Base-by-base conservation (phyloP, 1,139 yeast genomes). In the Torulaspora pretoriensis region DNA sequence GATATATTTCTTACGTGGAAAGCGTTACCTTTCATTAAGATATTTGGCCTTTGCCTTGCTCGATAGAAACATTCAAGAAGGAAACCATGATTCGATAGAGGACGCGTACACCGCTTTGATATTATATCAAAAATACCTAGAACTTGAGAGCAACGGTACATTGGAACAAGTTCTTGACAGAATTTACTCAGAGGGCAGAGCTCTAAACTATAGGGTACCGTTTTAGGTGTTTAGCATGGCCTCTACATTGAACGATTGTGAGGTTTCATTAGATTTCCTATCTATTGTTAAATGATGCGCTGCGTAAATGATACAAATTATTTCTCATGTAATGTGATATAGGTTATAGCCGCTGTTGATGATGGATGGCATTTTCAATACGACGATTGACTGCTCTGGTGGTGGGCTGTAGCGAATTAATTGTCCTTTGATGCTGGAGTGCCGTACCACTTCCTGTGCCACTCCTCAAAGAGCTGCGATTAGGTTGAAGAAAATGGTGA, bases 71-170 rank as follows among this genome's bases (percentile, higher is more conserved):
- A 96, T 94, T 16, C 98, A 94, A 64, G 81, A 80, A 2, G 96
- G 95, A 1, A 90, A 90, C 61, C 99, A 94, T 64, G 97, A 94
- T 63, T 90, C 97, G 1, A 88, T 92, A 37, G 98, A 94, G 61
- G 99, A 94, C 69, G 97, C 99, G 0, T 71, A 75, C 46, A 83
- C 94, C 9, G 98, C 99, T 0, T 73, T 94, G 54, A 67, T 78
- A 42, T 69, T 94, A 35, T 94, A 86, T 68, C 78, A 80, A 53
- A 81, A 79, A 60, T 90, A 86, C 58, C 67, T 77, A 56, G 81
- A 81, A 54, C 71, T 90, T 52, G 69, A 71, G 46, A 72, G 70
- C 3, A 64, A 68, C 0, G 92, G 86, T 0, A 73, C 70, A 24
- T 77, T 90, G 50, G 87, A 84, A 34, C 67, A 65, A 7, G 74